Conservation (phyloP, 2,329 filamentous ascomycete genomes). For the Coleophoma eucalyptorum region DNA sequence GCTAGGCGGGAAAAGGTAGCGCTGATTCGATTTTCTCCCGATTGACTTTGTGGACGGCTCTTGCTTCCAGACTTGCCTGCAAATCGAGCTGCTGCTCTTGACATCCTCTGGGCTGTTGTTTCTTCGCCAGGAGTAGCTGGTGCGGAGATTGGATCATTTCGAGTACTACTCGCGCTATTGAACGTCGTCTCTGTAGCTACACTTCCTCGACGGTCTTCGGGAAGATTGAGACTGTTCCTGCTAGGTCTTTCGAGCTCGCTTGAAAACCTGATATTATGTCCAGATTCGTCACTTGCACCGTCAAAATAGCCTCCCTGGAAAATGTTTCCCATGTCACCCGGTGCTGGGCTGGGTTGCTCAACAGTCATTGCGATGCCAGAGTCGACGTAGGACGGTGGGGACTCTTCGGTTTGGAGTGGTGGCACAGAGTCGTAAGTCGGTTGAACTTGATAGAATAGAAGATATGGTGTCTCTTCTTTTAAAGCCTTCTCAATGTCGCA, state of each 20-base stretch:
- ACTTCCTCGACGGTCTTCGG: conserved; percentile 44
- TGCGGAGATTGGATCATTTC: conserved; percentile 34
- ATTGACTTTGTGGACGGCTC: conserved; percentile 55
- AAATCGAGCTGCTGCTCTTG: conserved; percentile 54
- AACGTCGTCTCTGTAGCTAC: conserved; percentile 40
- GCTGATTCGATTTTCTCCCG: conserved; percentile 54
- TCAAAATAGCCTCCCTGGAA: conserved; percentile 40
- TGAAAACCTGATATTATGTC: conserved; percentile 51
- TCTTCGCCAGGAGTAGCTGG: conserved; percentile 48
- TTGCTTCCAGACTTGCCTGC: conserved; percentile 36
- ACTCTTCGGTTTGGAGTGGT: conserved; percentile 37
- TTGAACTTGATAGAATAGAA: conserved; percentile 92
- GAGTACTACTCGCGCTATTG: conserved; percentile 32
- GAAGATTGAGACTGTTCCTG: conserved; percentile 42
- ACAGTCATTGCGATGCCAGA: conserved; percentile 18
- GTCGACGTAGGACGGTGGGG: conserved; percentile 57
- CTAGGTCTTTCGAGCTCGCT: conserved; percentile 45
- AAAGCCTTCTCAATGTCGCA: conserved; percentile 77
- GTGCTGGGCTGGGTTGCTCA: conserved; percentile 1
- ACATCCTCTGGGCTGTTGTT: conserved; percentile 48
- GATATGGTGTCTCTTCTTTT: conserved; percentile 85
- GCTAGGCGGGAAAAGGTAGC: conserved; percentile 46
- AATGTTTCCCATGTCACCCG: conserved; percentile 23
- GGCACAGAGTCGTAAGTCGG: conserved; percentile 68
- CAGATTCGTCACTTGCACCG: conserved; percentile 29